Evolutionary conservation across 495 filamentous ascomycete genomes (phyloP).

Genomic region (Aspergillus baeticus): DNA sequence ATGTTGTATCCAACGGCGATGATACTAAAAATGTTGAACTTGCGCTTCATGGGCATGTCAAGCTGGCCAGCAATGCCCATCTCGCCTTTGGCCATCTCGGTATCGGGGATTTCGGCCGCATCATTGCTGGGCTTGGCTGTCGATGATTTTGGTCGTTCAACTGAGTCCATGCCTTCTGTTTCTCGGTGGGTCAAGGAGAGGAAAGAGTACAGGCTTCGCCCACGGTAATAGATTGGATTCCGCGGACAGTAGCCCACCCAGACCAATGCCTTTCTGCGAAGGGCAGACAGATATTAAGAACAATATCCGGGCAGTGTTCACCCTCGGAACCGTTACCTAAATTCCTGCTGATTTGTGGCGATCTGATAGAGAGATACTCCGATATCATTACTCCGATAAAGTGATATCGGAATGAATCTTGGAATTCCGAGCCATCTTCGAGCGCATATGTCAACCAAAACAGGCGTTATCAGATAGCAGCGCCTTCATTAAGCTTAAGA

Average conservation of each 20-base stretch:
- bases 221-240: neutral
- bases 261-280: no score
- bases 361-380: slow-evolving; percentile 2
- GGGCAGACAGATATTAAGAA: neutral
- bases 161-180: slow-evolving; percentile 11
- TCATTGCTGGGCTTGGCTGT: slow-evolving; percentile 9
- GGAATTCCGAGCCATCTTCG: slow-evolving; percentile 6
- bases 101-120: neutral
- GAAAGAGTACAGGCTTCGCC: neutral
- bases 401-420: slow-evolving; percentile 8
- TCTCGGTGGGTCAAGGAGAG: neutral
- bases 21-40: slow-evolving; percentile 28
- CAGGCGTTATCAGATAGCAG: neutral
- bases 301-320: neutral
- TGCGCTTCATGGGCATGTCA: slow-evolving; percentile 20
- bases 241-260: neutral
- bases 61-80: slow-evolving; percentile 16
- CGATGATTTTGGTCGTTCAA: slow-evolving; percentile 7
- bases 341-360: neutral
- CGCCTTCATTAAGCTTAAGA: neutral
- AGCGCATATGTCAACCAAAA: neutral
- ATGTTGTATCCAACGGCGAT: slow-evolving; percentile 36
- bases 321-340: slow-evolving; percentile 4
- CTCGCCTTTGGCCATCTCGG: slow-evolving; percentile 23
- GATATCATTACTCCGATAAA: no score